These are phyloP conservation scores for Lachancea sp. DNA, from an alignment of 805 yeast genomes.

Conservation along the genomic window DNA sequence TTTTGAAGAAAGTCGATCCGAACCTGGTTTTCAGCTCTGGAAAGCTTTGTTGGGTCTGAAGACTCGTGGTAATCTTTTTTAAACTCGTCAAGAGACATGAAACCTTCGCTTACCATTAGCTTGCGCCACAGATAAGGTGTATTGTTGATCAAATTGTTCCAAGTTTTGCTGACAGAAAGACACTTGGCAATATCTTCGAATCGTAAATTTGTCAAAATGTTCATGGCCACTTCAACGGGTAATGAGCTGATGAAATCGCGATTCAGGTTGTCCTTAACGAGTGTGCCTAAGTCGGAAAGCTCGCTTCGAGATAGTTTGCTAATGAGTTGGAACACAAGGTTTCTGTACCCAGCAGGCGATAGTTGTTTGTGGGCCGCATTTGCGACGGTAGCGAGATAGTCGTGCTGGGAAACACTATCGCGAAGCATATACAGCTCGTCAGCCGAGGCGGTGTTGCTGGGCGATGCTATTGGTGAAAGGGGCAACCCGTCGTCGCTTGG, in stretches of 20 bases:
- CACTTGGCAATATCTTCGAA: conserved; percentile 53
- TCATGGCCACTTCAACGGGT: conserved; percentile 68
- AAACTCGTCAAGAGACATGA: conserved; percentile 45
- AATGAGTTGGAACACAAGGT: conserved; percentile 25
- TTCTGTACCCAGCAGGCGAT: conserved; percentile 17
- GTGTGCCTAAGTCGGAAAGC: conserved; percentile 27
- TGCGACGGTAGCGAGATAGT: conserved; percentile 11
- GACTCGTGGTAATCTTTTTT: conserved; percentile 26
- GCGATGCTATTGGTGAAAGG: conserved; percentile 31
- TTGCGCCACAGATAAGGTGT: conserved; percentile 65
- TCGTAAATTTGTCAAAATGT: conserved; percentile 61
- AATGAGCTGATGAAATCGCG: conserved; percentile 66
- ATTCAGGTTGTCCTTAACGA: conserved; percentile 39
- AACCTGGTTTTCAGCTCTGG: conserved; percentile 29
- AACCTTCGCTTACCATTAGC: conserved; percentile 54
- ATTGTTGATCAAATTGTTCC: conserved; percentile 61
- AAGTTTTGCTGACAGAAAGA: conserved; percentile 57
- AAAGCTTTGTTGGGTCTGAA: conserved; percentile 20
- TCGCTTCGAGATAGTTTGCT: conserved; percentile 25
- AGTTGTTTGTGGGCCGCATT: conserved; percentile 13
- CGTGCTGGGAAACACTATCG: conserved; percentile 6
- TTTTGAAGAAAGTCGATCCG: conserved; percentile 44
- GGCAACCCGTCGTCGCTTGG: conserved; percentile 24
- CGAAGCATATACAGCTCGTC: conserved; percentile 1
- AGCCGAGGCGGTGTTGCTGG: conserved; percentile 15